Evolutionary conservation across 306 rosid species (phyloP).

Genomic region (Inga oerstediana): DNA sequence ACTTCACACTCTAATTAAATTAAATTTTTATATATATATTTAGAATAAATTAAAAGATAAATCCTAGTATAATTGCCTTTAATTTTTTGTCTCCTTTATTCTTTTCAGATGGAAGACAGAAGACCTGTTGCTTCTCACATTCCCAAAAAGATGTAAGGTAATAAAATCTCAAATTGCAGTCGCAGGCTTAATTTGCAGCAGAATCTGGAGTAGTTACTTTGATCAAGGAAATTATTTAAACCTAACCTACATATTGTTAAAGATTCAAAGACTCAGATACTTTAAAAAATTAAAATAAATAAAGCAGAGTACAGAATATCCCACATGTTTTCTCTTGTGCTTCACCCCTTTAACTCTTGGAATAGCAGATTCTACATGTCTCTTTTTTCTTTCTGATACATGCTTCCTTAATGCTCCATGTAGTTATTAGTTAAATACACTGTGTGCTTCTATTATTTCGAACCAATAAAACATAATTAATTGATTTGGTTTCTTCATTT

Average conservation of each 20-base stretch:
- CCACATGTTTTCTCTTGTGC: conserved; percentile 74
- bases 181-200: neutral
- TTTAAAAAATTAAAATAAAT: conserved; percentile 6
- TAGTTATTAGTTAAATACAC: neutral
- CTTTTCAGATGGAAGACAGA: neutral
- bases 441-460: neutral
- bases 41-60: neutral
- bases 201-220: conserved; percentile 31
- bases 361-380: conserved; percentile 19
- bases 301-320: conserved; percentile 45
- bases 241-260: conserved; percentile 38
- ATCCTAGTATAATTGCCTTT: neutral
- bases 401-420: conserved; percentile 23
- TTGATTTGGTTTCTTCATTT: neutral
- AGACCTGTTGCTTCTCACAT: neutral
- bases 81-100: neutral
- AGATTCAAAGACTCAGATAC: conserved; percentile 23
- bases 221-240: conserved; percentile 33
- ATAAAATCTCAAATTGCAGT: neutral
- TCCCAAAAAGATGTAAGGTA: neutral
- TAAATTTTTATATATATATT: neutral
- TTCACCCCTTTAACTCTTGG: conserved; percentile 49
- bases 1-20: neutral
- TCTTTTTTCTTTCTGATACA: neutral
- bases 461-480: neutral